Evolutionary conservation across 129 eudicot species (phyloP).

Genomic region (Saussurea involucrata): DNA sequence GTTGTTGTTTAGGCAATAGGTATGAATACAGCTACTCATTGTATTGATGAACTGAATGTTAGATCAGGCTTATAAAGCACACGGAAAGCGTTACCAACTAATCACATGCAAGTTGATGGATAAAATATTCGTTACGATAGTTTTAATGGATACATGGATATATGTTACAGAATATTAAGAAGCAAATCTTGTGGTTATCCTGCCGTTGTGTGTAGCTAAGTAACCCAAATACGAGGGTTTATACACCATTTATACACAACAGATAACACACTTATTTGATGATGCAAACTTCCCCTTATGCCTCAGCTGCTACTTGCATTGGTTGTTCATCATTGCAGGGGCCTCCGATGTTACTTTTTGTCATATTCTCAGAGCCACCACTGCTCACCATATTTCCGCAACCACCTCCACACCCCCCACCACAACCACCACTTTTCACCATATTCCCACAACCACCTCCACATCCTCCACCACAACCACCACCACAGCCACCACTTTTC

Average conservation of each 20-base stretch:
- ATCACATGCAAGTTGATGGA: neutral
- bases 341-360: conserved; percentile 12
- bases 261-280: conserved; percentile 20
- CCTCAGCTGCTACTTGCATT: conserved; percentile 25
- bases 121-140: neutral
- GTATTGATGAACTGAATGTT: neutral
- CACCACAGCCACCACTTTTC: conserved; percentile 10
- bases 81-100: neutral
- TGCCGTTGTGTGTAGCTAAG: conserved; percentile 3
- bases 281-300: conserved; percentile 13
- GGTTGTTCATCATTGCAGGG: conserved; percentile 24
- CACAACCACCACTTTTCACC: neutral
- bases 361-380: conserved; percentile 20
- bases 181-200: neutral
- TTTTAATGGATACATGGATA: neutral
- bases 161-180: neutral
- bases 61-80: neutral
- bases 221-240: neutral
- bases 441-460: conserved; percentile 24
- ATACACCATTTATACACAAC: neutral
- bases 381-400: conserved; percentile 7
- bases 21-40: neutral
- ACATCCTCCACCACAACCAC: neutral
- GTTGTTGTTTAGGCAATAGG: neutral
- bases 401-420: conserved; percentile 16